Conservation (phyloP, 805 yeast genomes). For the Starmerella bombicola region DNA sequence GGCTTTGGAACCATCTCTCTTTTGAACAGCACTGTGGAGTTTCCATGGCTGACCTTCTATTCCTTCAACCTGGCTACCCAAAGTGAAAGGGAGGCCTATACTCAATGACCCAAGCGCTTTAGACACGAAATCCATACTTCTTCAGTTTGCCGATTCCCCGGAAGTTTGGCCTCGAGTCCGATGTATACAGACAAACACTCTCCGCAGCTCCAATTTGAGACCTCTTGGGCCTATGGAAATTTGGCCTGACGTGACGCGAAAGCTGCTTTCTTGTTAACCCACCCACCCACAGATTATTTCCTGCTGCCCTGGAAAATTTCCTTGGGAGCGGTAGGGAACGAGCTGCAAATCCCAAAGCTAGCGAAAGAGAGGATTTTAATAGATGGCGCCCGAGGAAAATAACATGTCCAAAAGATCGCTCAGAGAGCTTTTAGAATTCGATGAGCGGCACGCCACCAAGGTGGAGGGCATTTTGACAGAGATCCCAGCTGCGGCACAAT, state of each 20-base stretch:
- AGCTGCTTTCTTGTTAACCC: too few relatives aligned
- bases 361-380: too few relatives aligned
- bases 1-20: slow-evolving; percentile 38
- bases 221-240: too few relatives aligned
- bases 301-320: too few relatives aligned
- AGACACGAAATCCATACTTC: slow-evolving; percentile 53
- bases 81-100: slow-evolving; percentile 29
- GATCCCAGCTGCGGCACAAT: neutral
- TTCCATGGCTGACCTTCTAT: slow-evolving; percentile 41
- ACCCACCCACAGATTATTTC: too few relatives aligned
- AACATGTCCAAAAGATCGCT: slow-evolving; percentile 19
- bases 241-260: too few relatives aligned
- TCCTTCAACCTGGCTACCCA: slow-evolving; percentile 19
- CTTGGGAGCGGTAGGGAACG: too few relatives aligned
- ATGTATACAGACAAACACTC: too few relatives aligned
- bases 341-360: too few relatives aligned
- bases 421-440: slow-evolving; percentile 27
- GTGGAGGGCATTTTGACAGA: slow-evolving; percentile 21
- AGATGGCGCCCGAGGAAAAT: neutral
- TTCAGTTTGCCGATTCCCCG: too few relatives aligned
- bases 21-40: slow-evolving; percentile 44
- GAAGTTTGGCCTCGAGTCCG: too few relatives aligned
- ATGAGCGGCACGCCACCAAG: slow-evolving; percentile 22
- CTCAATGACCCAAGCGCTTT: slow-evolving; percentile 41
- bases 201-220: too few relatives aligned